phyloP scores from a whole-genome alignment of 371 early-diverging fungal genomes.

The Racocetra persica region DNA sequence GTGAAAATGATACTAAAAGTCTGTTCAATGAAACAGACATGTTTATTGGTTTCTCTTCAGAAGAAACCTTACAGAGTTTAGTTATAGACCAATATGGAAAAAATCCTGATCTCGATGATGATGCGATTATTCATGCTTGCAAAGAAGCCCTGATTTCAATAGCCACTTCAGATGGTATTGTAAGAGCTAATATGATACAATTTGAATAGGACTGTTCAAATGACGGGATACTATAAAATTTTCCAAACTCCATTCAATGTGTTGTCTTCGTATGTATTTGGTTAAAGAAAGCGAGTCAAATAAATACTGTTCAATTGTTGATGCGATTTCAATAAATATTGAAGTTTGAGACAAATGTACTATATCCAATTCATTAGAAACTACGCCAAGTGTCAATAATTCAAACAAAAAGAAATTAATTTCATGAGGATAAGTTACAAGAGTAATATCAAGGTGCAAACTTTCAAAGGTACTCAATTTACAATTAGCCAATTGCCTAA shows the following conservation, averaged over 20 bases:
- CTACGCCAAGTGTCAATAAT: conserved; percentile 30
- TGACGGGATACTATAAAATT: conserved; percentile 16
- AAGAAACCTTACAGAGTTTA: conserved; percentile 43
- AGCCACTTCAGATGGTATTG: conserved; percentile 41
- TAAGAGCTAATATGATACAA: conserved; percentile 28
- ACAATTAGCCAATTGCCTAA: conserved; percentile 16
- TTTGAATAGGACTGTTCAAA: conserved; percentile 36
- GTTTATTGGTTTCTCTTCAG: conserved; percentile 35
- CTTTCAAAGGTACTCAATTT: conserved; percentile 24
- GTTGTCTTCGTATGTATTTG: neutral
- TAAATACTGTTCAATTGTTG: conserved; percentile 40
- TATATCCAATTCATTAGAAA: conserved; percentile 25
- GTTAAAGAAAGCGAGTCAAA: conserved; percentile 28
- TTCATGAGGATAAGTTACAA: conserved; percentile 7
- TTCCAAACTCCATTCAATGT: conserved; percentile 26
- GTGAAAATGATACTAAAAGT: neutral
- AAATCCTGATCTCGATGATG: neutral
- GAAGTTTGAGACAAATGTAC: conserved; percentile 2
- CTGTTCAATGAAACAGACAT: conserved; percentile 14
- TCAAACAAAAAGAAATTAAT: conserved; percentile 43
- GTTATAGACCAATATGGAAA: conserved; percentile 15
- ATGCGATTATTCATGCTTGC: conserved; percentile 18
- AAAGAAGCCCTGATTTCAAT: conserved; percentile 35
- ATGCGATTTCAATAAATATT: conserved; percentile 40
- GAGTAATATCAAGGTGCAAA: conserved; percentile 33